phyloP scores from a whole-genome alignment of 1,284 basidiomycete genomes.

The Amylostereum areolatum region DNA sequence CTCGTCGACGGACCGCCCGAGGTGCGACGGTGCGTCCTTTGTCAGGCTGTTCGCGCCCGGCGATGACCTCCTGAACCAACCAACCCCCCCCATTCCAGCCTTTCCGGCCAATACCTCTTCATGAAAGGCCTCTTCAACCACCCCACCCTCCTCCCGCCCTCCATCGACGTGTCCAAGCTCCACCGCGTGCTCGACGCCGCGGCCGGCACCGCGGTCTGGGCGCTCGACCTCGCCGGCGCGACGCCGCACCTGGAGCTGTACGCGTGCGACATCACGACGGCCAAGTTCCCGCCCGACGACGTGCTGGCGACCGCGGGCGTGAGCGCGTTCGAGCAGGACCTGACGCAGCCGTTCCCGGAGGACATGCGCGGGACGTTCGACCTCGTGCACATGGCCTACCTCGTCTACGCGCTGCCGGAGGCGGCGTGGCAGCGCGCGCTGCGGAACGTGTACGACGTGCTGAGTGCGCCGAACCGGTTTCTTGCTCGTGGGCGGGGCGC shows the following conservation, averaged over 20 bases:
- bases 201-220: not conserved
- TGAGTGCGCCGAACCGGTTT: slow-evolving; percentile 1
- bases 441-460: not conserved
- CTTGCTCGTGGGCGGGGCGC: no score
- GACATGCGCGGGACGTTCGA: slow-evolving; percentile 8
- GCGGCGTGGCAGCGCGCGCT: slow-evolving; percentile 3
- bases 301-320: not conserved
- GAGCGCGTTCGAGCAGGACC: slow-evolving; percentile 3
- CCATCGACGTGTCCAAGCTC: not conserved
- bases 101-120: not conserved
- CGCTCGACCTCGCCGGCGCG: not conserved
- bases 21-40: not conserved
- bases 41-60: not conserved
- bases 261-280: slow-evolving; percentile 5
- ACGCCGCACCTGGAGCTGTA: not conserved
- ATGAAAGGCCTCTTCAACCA: not conserved
- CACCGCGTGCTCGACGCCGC: not conserved
- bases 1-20: not conserved
- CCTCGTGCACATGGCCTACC: not conserved
- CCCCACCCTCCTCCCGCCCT: not conserved
- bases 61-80: not conserved
- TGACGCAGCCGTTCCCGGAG: slow-evolving; percentile 5
- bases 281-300: slow-evolving; percentile 1
- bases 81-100: not conserved
- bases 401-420: not conserved